A percentile compares a stretch with the other conserved stretches of the same genome.
phyloP scores from a whole-genome alignment of 169 alveolate genomes.

The Plasmodium blacklocki region DNA sequence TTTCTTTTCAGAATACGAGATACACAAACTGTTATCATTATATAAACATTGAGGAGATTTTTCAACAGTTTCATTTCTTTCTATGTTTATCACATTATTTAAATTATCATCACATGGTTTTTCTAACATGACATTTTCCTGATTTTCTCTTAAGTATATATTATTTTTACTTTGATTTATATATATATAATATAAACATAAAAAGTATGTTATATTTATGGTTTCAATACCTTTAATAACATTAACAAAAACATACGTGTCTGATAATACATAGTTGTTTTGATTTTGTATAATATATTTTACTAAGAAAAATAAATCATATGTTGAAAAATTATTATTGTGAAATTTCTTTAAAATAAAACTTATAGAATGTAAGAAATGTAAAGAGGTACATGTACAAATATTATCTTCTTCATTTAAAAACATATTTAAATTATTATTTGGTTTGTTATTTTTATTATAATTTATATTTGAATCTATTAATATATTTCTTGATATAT shows the following conservation, averaged over 20 bases:
- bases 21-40: not conserved
- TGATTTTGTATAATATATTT: constrained; percentile 55
- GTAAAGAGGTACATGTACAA: constrained; percentile 58
- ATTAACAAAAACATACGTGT: constrained; percentile 22
- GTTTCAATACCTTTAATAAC: constrained; percentile 61
- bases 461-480: constrained; percentile 10
- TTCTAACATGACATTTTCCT: not conserved
- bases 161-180: not conserved
- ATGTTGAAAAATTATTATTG: constrained; percentile 32
- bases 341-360: constrained; percentile 28
- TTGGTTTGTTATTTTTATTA: not conserved
- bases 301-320: constrained; percentile 57
- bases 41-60: not conserved
- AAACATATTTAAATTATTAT: constrained; percentile 18
- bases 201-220: constrained; percentile 33
- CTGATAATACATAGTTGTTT: constrained; percentile 17
- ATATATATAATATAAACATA: constrained; percentile 39
- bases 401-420: constrained; percentile 42
- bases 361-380: constrained; percentile 44
- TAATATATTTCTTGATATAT: constrained; percentile 18
- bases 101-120: not conserved
- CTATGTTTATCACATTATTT: not conserved
- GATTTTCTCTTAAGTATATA: not conserved
- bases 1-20: not conserved
- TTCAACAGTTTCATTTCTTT: not conserved